Conservation (phyloP, 2,329 filamentous ascomycete species). For the Aspergillus calidoustus region DNA sequence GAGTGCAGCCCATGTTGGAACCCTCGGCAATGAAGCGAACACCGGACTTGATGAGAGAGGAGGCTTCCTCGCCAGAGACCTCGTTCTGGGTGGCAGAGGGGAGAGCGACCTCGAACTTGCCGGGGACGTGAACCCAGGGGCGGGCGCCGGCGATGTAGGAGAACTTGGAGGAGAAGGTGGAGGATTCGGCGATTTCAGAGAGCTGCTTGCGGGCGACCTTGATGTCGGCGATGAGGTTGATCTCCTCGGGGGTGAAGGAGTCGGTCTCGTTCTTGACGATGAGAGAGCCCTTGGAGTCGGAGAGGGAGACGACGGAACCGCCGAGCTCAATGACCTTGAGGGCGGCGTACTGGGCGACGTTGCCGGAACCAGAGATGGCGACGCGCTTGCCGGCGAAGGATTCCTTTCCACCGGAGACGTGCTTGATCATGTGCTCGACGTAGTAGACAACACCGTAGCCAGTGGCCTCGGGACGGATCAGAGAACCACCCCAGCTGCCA, state of each 20-base stretch:
- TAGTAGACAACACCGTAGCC: slow-evolving; percentile 98
- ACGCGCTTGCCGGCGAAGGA: slow-evolving; percentile 89
- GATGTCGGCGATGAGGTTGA: slow-evolving; percentile 77
- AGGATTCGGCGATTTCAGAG: slow-evolving; percentile 67
- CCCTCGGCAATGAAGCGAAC: slow-evolving; percentile 90
- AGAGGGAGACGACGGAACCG: slow-evolving; percentile 87
- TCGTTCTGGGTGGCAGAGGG: slow-evolving; percentile 98
- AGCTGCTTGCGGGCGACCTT: slow-evolving; percentile 88
- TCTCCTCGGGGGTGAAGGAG: slow-evolving; percentile 77
- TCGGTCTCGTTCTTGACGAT: slow-evolving; percentile 70
- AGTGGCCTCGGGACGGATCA: slow-evolving; percentile 96
- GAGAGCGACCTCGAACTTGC: slow-evolving; percentile 86
- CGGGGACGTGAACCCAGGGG: slow-evolving; percentile 83
- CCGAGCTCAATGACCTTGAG: slow-evolving; percentile 97
- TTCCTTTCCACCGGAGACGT: slow-evolving; percentile 78
- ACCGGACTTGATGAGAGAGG: slow-evolving; percentile 76
- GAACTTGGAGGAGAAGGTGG: slow-evolving; percentile 67
- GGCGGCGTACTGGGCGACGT: slow-evolving; percentile 96
- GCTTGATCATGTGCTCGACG: slow-evolving; percentile 91
- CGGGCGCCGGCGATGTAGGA: slow-evolving; percentile 85
- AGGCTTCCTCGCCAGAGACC: slow-evolving; percentile 87
- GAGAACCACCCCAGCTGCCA: slow-evolving; percentile 84
- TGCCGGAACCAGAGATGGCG: slow-evolving; percentile 93
- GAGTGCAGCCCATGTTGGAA: slow-evolving; percentile 98
- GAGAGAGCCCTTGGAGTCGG: slow-evolving; percentile 85